Percentiles rank a stretch among this genome's conserved stretches.
Evolutionary conservation across 371 early-diverging fungal species (phyloP).

Genomic region (Zopfochytrium polystomum): DNA sequence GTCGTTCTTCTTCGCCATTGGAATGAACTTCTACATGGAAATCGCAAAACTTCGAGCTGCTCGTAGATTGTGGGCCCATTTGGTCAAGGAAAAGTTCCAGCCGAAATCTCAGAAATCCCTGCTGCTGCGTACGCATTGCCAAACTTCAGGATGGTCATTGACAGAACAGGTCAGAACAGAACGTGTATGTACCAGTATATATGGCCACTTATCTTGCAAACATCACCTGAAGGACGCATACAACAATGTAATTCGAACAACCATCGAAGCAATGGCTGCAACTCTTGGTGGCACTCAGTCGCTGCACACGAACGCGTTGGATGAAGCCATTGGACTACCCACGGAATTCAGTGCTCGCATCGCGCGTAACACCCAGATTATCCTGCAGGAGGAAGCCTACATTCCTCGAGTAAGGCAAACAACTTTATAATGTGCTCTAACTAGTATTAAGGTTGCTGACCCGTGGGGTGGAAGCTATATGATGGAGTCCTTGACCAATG

Average conservation of each 20-base stretch:
- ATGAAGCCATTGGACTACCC: slow-evolving; percentile 83
- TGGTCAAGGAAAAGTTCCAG: slow-evolving; percentile 73
- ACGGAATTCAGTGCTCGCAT: slow-evolving; percentile 79
- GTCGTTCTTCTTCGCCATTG: slow-evolving; percentile 87
- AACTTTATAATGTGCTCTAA: slow-evolving; percentile 4
- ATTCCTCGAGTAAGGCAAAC: slow-evolving; percentile 62
- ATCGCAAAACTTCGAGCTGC: slow-evolving; percentile 86
- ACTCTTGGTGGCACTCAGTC: slow-evolving; percentile 85
- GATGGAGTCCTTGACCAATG: slow-evolving; percentile 84
- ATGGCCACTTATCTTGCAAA: background rate
- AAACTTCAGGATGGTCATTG: slow-evolving; percentile 86
- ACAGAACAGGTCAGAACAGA: slow-evolving; percentile 65
- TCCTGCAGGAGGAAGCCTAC: slow-evolving; percentile 78
- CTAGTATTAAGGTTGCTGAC: slow-evolving; percentile 57
- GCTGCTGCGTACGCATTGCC: slow-evolving; percentile 80
- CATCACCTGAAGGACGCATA: slow-evolving; percentile 61
- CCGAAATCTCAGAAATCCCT: slow-evolving; percentile 71
- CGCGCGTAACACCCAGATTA: slow-evolving; percentile 84
- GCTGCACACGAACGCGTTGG: slow-evolving; percentile 80
- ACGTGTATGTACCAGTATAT: background rate
- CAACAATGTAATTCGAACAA: slow-evolving; percentile 83
- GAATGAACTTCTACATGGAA: slow-evolving; percentile 93
- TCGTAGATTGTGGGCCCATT: slow-evolving; percentile 74
- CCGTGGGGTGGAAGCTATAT: slow-evolving; percentile 89
- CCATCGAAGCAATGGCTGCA: slow-evolving; percentile 86